phyloP scores from a whole-genome alignment of 2,329 filamentous ascomycete species.

The Lanzia echinophila region DNA sequence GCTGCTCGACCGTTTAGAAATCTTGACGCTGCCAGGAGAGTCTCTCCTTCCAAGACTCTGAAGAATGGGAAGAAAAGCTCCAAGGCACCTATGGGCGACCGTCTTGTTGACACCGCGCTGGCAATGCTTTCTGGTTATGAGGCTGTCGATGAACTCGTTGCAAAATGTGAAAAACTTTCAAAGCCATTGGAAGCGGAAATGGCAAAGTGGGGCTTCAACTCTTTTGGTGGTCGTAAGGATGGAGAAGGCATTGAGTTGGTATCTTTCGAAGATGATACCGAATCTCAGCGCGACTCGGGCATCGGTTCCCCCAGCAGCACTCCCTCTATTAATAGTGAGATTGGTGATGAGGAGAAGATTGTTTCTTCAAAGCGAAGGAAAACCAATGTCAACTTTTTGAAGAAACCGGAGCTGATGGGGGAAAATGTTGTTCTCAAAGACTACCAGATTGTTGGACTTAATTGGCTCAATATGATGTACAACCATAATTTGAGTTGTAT shows the following conservation, averaged over 20 bases:
- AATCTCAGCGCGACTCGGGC: constrained; percentile 52
- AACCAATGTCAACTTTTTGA: constrained; percentile 26
- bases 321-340: constrained; percentile 31
- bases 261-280: constrained; percentile 34
- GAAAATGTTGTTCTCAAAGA: constrained; percentile 75
- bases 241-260: constrained; percentile 51
- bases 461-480: constrained; percentile 87
- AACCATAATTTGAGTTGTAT: constrained; percentile 77
- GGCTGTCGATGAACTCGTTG: constrained; percentile 76
- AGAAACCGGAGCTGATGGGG: constrained; percentile 69
- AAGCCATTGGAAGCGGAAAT: constrained; percentile 59
- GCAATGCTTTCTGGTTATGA: constrained; percentile 75
- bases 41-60: constrained; percentile 45
- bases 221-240: constrained; percentile 51
- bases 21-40: constrained; percentile 58
- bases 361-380: constrained; percentile 19
- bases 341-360: constrained; percentile 39
- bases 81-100: constrained; percentile 52
- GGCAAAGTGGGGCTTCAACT: constrained; percentile 60
- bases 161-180: constrained; percentile 66
- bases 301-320: constrained; percentile 54
- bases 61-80: constrained; percentile 44
- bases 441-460: constrained; percentile 89
- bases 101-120: constrained; percentile 57
- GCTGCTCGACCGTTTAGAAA: constrained; percentile 66